phyloP scores from a whole-genome alignment of 371 early-diverging fungal species.

The Lichtheimia corymbifera region DNA sequence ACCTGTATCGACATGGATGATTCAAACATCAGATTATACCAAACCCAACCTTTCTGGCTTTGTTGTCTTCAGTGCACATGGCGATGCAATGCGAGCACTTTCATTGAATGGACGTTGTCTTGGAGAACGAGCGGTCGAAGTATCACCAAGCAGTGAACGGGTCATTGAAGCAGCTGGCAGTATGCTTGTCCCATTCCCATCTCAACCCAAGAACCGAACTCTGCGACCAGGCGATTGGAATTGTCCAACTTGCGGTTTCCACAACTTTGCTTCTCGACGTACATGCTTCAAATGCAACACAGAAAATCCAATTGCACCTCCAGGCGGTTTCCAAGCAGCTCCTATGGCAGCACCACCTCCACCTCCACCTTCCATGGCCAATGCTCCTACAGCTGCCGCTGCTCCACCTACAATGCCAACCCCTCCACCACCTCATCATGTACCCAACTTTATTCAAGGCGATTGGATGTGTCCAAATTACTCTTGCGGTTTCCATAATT shows the following conservation, averaged over 20 bases:
- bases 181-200: constrained; percentile 61
- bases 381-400: constrained; percentile 31
- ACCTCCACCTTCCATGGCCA: constrained; percentile 11
- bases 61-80: constrained; percentile 55
- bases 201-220: constrained; percentile 42
- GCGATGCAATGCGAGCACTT: constrained; percentile 65
- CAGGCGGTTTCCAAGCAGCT: background rate
- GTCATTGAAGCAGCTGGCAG: constrained; percentile 53
- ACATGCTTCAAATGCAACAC: constrained; percentile 72
- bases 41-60: constrained; percentile 66
- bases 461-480: constrained; percentile 60
- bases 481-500: constrained; percentile 61
- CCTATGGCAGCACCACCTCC: constrained; percentile 17
- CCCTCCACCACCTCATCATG: constrained; percentile 16
- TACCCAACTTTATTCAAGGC: constrained; percentile 25
- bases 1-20: constrained; percentile 60
- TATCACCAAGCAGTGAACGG: constrained; percentile 61
- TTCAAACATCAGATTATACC: constrained; percentile 44
- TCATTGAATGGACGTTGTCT: constrained; percentile 67
- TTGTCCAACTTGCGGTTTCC: constrained; percentile 71
- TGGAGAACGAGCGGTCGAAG: constrained; percentile 68
- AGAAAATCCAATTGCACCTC: constrained; percentile 36
- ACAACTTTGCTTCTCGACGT: constrained; percentile 74
- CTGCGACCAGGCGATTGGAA: constrained; percentile 77
- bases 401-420: constrained; percentile 10